These are phyloP conservation scores for Nicotiana obtusifolia DNA, from an alignment of 257 asterid species.

Conservation along the genomic window DNA sequence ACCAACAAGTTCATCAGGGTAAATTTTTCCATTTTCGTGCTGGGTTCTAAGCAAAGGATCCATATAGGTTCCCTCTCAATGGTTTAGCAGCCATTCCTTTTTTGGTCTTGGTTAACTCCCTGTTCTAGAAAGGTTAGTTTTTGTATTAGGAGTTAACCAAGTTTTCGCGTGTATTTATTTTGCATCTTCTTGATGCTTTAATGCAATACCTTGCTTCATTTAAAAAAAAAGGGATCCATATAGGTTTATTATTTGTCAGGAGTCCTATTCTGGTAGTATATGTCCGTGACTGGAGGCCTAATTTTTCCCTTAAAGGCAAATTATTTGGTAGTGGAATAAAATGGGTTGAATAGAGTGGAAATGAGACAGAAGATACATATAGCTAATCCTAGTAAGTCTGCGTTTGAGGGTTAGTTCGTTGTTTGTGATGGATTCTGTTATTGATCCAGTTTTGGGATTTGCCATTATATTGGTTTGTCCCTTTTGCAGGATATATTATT, in stretches of 20 bases:
- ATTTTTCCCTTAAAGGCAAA: background rate
- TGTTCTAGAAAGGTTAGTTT: no score
- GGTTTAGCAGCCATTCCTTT: no score
- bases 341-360: background rate
- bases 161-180: no score
- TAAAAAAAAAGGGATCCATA: background rate
- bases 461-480: background rate
- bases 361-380: background rate
- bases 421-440: conserved; percentile 3
- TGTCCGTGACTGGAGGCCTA: background rate
- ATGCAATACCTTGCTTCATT: no score
- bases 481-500: background rate
- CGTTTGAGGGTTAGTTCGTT: background rate
- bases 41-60: background rate
- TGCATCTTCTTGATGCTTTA: no score
- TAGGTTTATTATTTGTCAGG: background rate
- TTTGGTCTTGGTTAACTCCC: no score
- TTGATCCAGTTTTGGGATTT: background rate
- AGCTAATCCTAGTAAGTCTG: background rate
- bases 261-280: background rate
- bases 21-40: background rate
- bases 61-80: background rate
- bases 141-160: no score
- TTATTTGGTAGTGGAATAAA: background rate
- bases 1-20: background rate